phyloP scores from a whole-genome alignment of 192 early-diverging fungal genomes.

The Dissophora ornata region DNA sequence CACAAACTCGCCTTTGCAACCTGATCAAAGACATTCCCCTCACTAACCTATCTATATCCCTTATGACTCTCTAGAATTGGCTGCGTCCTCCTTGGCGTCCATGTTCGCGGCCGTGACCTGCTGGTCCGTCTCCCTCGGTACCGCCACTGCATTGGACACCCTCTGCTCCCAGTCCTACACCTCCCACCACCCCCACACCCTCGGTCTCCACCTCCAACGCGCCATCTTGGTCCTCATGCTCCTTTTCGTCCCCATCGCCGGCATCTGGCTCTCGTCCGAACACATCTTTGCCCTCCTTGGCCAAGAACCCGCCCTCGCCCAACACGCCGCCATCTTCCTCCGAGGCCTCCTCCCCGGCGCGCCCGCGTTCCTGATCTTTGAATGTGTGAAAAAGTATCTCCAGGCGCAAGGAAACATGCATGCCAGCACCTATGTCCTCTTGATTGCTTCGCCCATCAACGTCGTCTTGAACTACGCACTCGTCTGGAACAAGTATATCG shows the following conservation, averaged over 20 bases:
- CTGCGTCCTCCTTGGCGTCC: slow-evolving; percentile 74
- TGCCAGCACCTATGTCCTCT: slow-evolving; percentile 78
- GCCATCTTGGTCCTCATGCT: slow-evolving; percentile 79
- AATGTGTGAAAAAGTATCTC: slow-evolving; percentile 87
- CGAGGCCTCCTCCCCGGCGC: slow-evolving; percentile 76
- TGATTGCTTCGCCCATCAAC: slow-evolving; percentile 79
- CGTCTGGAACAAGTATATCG: slow-evolving; percentile 76
- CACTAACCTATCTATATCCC: too few relatives aligned
- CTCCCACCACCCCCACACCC: slow-evolving; percentile 69
- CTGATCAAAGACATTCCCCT: too few relatives aligned
- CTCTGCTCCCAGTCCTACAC: slow-evolving; percentile 80
- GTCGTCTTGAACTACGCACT: slow-evolving; percentile 80
- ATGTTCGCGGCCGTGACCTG: slow-evolving; percentile 80
- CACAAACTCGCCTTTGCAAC: too few relatives aligned
- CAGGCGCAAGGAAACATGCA: slow-evolving; percentile 92
- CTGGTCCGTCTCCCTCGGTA: slow-evolving; percentile 75
- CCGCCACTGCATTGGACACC: slow-evolving; percentile 80
- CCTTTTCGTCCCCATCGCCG: slow-evolving; percentile 76
- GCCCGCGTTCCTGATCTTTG: slow-evolving; percentile 82
- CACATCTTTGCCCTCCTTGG: slow-evolving; percentile 71
- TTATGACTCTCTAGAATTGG: slow-evolving; percentile 73
- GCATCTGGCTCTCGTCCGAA: slow-evolving; percentile 74
- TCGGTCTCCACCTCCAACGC: slow-evolving; percentile 85
- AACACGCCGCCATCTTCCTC: slow-evolving; percentile 76
- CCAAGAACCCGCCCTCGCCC: slow-evolving; percentile 80